Conservation (phyloP, 345 rosid species). For the Populus nigra region DNA sequence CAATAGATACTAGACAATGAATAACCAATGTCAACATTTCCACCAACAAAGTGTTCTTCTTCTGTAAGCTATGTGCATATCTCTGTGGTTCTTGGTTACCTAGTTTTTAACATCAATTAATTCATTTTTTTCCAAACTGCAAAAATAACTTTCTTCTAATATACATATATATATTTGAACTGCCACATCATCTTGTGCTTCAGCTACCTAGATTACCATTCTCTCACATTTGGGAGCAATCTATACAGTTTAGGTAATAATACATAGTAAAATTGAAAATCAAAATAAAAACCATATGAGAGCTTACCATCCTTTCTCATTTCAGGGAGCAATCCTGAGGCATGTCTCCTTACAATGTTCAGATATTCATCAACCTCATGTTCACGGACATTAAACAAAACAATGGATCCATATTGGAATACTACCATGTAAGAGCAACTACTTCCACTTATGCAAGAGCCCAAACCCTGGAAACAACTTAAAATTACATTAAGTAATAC, state of each 20-base stretch:
- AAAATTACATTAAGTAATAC: conserved; percentile 3
- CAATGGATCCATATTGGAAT: conserved; percentile 91
- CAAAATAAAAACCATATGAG: neutral
- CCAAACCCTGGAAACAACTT: conserved; percentile 50
- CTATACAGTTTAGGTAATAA: neutral
- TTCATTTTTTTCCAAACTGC: neutral
- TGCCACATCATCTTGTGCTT: neutral
- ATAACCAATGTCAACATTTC: neutral
- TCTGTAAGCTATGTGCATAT: neutral
- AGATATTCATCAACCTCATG: conserved; percentile 82
- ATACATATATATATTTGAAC: too few species aligned
- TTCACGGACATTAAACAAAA: conserved; percentile 75
- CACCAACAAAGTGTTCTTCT: neutral
- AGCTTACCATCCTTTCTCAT: conserved; percentile 93
- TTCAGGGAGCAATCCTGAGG: conserved; percentile 87
- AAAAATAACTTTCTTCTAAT: neutral
- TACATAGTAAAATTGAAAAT: neutral
- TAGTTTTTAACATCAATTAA: neutral
- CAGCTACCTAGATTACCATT: neutral
- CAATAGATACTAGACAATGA: neutral
- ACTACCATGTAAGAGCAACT: conserved; percentile 85
- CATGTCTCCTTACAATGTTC: conserved; percentile 77
- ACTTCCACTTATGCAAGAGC: conserved; percentile 67
- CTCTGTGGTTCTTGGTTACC: neutral
- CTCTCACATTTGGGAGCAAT: neutral